Conservation (phyloP, 2,329 filamentous ascomycete species). For the Ascochyta viciae-villosae region DNA sequence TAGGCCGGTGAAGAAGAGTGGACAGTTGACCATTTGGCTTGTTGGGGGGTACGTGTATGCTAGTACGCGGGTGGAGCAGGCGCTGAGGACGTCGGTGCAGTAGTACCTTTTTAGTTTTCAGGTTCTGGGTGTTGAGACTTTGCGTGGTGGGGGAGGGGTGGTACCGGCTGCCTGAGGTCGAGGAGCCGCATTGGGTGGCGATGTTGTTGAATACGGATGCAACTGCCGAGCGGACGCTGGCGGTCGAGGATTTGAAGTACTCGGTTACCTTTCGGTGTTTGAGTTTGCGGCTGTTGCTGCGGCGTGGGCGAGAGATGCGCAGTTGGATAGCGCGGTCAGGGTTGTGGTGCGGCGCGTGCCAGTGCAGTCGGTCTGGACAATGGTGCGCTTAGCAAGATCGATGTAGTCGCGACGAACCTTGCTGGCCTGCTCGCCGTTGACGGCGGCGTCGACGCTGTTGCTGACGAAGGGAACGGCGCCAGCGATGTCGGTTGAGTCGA, state of each 20-base stretch:
- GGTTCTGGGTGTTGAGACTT: too few relatives aligned
- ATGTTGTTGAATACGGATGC: conserved; percentile 60
- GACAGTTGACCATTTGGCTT: conserved; percentile 66
- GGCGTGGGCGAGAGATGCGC: conserved; percentile 58
- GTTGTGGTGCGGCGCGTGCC: conserved; percentile 55
- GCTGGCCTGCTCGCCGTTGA: conserved; percentile 63
- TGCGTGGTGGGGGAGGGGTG: background rate
- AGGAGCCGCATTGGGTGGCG: conserved; percentile 61
- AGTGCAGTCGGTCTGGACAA: conserved; percentile 62
- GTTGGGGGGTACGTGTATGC: conserved; percentile 64
- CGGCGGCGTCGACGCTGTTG: conserved; percentile 62
- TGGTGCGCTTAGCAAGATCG: conserved; percentile 57
- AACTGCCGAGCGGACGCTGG: conserved; percentile 57
- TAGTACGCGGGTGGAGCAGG: conserved; percentile 59
- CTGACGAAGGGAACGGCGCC: conserved; percentile 63
- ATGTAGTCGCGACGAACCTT: conserved; percentile 57
- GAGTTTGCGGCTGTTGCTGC: conserved; percentile 60
- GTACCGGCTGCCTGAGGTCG: conserved; percentile 55
- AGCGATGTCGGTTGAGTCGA: conserved; percentile 54
- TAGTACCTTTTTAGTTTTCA: conserved; percentile 50
- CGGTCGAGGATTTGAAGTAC: conserved; percentile 67
- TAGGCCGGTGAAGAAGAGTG: conserved; percentile 62
- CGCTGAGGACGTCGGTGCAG: conserved; percentile 62
- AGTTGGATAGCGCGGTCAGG: conserved; percentile 59
- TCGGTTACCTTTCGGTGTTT: conserved; percentile 60